Base-by-base conservation (phyloP, 1,284 basidiomycete genomes). In the Hemileccinum hortonii region DNA sequence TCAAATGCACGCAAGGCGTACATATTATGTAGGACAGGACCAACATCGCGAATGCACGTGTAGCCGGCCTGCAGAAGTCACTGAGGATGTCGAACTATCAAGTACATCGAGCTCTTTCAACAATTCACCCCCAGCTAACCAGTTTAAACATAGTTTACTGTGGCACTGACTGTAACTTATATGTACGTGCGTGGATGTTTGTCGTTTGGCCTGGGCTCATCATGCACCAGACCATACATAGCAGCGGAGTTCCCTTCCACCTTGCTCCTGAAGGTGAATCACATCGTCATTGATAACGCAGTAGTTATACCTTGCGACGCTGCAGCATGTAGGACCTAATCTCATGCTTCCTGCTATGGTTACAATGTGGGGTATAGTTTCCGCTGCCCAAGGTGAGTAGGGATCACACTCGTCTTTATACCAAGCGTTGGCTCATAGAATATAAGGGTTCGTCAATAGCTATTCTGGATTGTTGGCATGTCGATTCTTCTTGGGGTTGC, bases 401-500 rank as follows among this genome's bases (percentile, higher is more conserved):
- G 12, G 7, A 32, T n/a, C n/a, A n/a, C 8, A 16, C 2, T 40
- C 33, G 18, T 33, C 6, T 43, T 30, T 47, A 24, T 29, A 35
- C 39, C 21, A 9, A 38, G 47, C 14, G 65, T 24, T 8, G 5
- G 26, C 38, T 54, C 11, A 54, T 43, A 4, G 2, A 15, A 26
- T 2, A 12, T 3, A 50, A 83, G 83, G 86, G 10, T 61, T 79
- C 3, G 81, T 87, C 4, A 71, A 66, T 29, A 73, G 63, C 24
- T 85, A 84, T 56, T 54, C 66, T 3, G 80, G 80, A 7, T 71
- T 89, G 0, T 69, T 86, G 12, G 77, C 73, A 3, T 80, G 79
- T 43, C 78, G 86, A 4, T 84, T 87, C 69, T 84, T 86, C 66
- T 70, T 87, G 16, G 85, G 85, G 6, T 62, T 85, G 18, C 59